A percentile compares a stretch with the other conserved stretches of the same genome.
phyloP scores from a whole-genome alignment of 352 stramenopile genomes.

The Thalassiosira hispida region DNA sequence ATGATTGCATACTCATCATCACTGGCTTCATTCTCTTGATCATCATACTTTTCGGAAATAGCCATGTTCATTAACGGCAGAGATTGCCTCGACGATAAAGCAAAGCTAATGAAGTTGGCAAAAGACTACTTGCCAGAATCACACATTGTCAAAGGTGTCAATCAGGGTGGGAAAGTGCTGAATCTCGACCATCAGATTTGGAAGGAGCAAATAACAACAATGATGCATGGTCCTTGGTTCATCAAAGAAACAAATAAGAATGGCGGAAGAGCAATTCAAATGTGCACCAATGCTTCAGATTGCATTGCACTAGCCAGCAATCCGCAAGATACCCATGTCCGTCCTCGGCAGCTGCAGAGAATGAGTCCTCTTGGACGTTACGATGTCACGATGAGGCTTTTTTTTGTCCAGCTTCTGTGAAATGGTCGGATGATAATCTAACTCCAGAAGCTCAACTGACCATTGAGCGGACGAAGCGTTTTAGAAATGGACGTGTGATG shows the following conservation, averaged over 20 bases:
- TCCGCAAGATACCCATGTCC: conserved; percentile 34
- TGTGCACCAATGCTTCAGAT: conserved; percentile 22
- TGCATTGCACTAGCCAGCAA: conserved; percentile 18
- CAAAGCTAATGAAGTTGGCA: conserved; percentile 31
- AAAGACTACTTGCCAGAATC: conserved; percentile 46
- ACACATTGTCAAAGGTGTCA: conserved; percentile 25
- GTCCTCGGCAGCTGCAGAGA: background rate
- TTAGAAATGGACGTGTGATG: conserved; percentile 23
- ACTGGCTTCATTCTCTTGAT: background rate
- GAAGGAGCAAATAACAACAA: no score
- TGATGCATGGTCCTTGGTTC: conserved; percentile 56
- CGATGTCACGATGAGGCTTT: conserved; percentile 43
- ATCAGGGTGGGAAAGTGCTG: conserved; percentile 3
- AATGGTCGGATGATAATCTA: conserved; percentile 49
- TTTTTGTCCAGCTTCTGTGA: conserved; percentile 33
- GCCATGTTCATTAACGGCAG: conserved; percentile 53
- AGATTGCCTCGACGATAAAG: conserved; percentile 62
- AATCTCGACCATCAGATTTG: background rate
- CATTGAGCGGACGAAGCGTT: conserved; percentile 31
- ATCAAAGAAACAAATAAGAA: conserved; percentile 66
- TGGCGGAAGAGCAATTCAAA: conserved; percentile 42
- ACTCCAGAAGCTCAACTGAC: conserved; percentile 54
- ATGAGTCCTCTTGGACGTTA: conserved; percentile 31
- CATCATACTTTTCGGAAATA: conserved; percentile 30
- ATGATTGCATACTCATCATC: background rate